Percentiles rank a stretch among this genome's conserved stretches.
Conservation (phyloP, 495 filamentous ascomycete species). For the Parathielavia appendiculata region DNA sequence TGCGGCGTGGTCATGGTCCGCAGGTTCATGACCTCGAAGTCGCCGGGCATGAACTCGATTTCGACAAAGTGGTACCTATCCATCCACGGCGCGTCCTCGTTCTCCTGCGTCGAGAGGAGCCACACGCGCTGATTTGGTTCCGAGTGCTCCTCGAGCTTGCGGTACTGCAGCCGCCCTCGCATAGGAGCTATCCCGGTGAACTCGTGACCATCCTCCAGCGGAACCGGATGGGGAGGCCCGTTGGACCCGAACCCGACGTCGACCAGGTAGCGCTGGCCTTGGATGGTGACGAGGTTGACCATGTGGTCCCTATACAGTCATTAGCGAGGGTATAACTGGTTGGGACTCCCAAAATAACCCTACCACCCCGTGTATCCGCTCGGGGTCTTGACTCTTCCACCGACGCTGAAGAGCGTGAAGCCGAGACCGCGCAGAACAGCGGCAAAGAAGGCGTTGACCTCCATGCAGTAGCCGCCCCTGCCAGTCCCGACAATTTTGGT, state of each 20-base stretch:
- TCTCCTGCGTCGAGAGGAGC: slow-evolving; percentile 38
- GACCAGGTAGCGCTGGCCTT: slow-evolving; percentile 48
- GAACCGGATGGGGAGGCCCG: slow-evolving; percentile 33
- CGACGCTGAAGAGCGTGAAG: slow-evolving; percentile 48
- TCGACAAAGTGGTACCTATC: slow-evolving; percentile 42
- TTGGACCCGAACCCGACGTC: slow-evolving; percentile 67
- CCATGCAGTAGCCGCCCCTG: slow-evolving; percentile 72
- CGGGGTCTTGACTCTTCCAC: slow-evolving; percentile 35
- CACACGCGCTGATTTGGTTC: slow-evolving; percentile 34
- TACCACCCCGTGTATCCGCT: slow-evolving; percentile 36
- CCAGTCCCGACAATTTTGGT: slow-evolving; percentile 53
- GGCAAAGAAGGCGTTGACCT: slow-evolving; percentile 63
- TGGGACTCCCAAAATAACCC: background rate
- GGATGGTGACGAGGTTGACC: slow-evolving; percentile 61
- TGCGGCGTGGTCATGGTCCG: slow-evolving; percentile 35
- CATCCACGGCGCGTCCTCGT: slow-evolving; percentile 26
- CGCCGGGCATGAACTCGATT: slow-evolving; percentile 39
- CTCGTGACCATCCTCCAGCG: slow-evolving; percentile 19
- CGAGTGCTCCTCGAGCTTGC: slow-evolving; percentile 25
- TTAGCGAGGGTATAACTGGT: no score
- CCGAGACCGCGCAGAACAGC: slow-evolving; percentile 59
- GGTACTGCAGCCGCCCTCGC: slow-evolving; percentile 25
- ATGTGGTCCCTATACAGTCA: slow-evolving; percentile 55
- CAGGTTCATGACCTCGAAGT: slow-evolving; percentile 60
- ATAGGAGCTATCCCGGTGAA: slow-evolving; percentile 12